A percentile compares a stretch with the other conserved stretches of the same genome.
Conservation (phyloP, 306 rosid genomes). For the Cucumis cinereus region DNA sequence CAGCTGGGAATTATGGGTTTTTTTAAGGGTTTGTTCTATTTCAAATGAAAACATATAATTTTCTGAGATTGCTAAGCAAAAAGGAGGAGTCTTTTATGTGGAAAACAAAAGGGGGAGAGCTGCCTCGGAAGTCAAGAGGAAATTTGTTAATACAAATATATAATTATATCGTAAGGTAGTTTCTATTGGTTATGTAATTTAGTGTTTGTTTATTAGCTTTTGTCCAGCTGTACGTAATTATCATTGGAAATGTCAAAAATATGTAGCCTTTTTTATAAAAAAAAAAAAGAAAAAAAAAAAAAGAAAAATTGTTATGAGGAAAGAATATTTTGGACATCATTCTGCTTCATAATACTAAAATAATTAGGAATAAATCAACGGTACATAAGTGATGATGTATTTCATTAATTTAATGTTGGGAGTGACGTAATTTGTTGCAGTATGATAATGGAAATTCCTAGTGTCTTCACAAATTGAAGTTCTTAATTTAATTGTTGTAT, state of each 20-base stretch:
- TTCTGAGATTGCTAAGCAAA: slow-evolving; percentile 34
- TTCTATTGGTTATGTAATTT: slow-evolving; percentile 22
- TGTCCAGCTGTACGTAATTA: slow-evolving; percentile 15
- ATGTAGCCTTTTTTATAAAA: neutral
- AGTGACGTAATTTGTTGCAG: neutral
- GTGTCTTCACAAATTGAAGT: neutral
- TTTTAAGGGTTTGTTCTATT: neutral
- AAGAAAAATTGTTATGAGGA: too few relatives aligned
- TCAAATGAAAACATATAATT: neutral
- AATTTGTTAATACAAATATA: neutral
- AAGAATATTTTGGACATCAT: slow-evolving; percentile 2
- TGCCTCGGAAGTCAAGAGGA: slow-evolving; percentile 37
- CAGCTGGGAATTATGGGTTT: neutral
- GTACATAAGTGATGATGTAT: neutral
- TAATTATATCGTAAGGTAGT: neutral
- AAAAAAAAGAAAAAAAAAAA: neutral
- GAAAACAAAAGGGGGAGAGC: slow-evolving; percentile 44
- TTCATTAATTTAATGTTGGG: neutral
- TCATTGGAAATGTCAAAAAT: slow-evolving; percentile 9
- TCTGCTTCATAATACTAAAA: neutral
- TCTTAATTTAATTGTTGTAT: neutral
- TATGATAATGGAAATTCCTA: neutral
- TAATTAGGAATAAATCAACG: neutral
- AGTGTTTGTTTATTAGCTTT: slow-evolving; percentile 28
- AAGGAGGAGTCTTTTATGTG: slow-evolving; percentile 23